A percentile compares a stretch with the other conserved stretches of the same genome.
Conservation (phyloP, 768 basidiomycete species). For the Astraeus odoratus region DNA sequence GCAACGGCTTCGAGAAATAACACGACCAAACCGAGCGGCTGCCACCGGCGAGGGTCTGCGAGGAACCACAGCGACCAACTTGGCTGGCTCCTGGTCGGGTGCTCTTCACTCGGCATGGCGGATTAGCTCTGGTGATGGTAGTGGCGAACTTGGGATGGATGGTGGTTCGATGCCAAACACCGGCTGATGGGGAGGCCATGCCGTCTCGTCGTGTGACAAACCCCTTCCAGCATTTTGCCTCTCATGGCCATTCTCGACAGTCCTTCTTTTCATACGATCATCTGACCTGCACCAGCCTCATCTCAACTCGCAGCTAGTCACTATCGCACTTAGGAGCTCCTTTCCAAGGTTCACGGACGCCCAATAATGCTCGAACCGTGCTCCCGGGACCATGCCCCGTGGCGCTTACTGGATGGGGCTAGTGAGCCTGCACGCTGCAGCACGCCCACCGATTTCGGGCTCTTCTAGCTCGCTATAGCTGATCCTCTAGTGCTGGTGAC, state of each 20-base stretch:
- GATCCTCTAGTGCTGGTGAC: too few species aligned
- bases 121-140: too few species aligned
- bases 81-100: too few species aligned
- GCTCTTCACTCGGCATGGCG: too few species aligned
- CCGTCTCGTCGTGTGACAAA: background rate
- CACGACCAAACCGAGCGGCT: constrained; percentile 24
- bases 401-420: too few species aligned
- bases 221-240: background rate
- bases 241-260: background rate
- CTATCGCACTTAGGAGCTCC: background rate
- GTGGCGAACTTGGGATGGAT: background rate
- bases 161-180: background rate
- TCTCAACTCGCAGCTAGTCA: background rate
- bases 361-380: too few species aligned
- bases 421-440: too few species aligned
- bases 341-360: too few species aligned
- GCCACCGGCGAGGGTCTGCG: constrained; percentile 9
- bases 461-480: too few species aligned
- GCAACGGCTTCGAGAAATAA: constrained; percentile 27
- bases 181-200: background rate
- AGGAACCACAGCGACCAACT: background rate
- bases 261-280: background rate
- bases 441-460: too few species aligned
- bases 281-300: background rate
- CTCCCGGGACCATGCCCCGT: too few species aligned